These are phyloP conservation scores for Cryptosporidium sp. DNA, from an alignment of 169 alveolate species.

Conservation along the genomic window DNA sequence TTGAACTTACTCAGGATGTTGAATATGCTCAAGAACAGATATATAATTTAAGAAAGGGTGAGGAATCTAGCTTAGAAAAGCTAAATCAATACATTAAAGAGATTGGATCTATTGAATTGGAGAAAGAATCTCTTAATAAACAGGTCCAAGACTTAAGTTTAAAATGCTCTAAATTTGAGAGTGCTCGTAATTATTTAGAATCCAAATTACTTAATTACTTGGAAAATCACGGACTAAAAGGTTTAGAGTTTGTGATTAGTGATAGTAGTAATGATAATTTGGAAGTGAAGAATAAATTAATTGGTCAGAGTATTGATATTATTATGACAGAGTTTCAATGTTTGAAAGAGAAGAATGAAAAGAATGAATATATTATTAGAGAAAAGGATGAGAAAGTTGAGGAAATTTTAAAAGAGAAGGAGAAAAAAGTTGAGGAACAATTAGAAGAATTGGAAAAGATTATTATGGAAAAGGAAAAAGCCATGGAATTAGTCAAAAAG, in stretches of 20 bases:
- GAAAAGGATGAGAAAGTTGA: slow-evolving; percentile 13
- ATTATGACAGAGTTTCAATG: neutral
- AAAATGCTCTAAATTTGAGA: slow-evolving; percentile 1
- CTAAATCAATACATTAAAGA: neutral
- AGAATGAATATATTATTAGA: neutral
- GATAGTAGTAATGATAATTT: neutral
- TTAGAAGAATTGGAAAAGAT: neutral
- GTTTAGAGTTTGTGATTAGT: neutral
- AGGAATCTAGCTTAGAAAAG: neutral
- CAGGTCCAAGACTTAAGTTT: neutral
- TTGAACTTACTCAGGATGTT: neutral
- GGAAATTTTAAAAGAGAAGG: neutral
- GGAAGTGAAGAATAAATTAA: neutral
- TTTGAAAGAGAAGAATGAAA: slow-evolving; percentile 10
- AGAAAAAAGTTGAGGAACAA: slow-evolving; percentile 7
- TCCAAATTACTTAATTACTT: neutral
- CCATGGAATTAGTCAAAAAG: neutral
- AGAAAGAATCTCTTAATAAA: slow-evolving; percentile 1
- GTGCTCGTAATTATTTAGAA: neutral
- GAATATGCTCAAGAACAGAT: neutral
- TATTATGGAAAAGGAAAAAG: neutral
- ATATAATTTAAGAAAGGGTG: neutral
- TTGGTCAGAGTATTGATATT: slow-evolving; percentile 8
- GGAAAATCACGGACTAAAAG: neutral
- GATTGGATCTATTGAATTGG: neutral